Base-by-base conservation (phyloP, 2,329 filamentous ascomycete genomes). In the Rachicladosporium sp. region DNA sequence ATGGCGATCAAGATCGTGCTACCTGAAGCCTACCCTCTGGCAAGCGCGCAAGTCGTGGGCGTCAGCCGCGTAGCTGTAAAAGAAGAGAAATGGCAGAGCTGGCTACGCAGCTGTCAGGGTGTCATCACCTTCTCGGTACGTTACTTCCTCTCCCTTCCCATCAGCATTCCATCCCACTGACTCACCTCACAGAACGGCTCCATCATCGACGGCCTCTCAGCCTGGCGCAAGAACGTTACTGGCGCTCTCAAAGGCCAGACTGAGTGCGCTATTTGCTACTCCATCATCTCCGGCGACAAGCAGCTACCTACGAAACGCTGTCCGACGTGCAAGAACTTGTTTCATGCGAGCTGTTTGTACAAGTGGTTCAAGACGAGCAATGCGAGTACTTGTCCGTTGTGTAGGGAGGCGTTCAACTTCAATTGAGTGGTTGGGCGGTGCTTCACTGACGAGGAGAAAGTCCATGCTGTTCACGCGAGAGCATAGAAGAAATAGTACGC, bases 301-400 rank as follows among this genome's bases (percentile, higher is more conserved):
- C 82, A 82, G 61, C 76, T 93, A 59, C 91, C 91, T 0, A 89
- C 91, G 59, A 96, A 96, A 70, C 72, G 76, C 40, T 98, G 91
- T 60, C 70, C 74, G 35, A 96, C 89, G 1, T 98, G 91, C 71
- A 89, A 87, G 69, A 89, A 98, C 62, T 67, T 83, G 38, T 98
- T 96, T 68, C 91, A 98, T 62, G 74, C 80, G 1, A 75, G 76
- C 2, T 98, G 91, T 64, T 63, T 98, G 63, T 94, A 86, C 67
- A 88, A 89, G 64, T 98, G 91, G 91, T 96, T 98, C 69, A 83
- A 84, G 70, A 89, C 74, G 52, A 94, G 87, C 58, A 93, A 85
- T 61, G 80, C 85, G 55, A 91, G 83, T 53, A 89, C 82, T 36
- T 98, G 91, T 62, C 91, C 91, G 35, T 67, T 98, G 47, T 98